Percentiles rank a stretch among this genome's conserved stretches.
These are phyloP conservation scores for Drechslerella stenobrocha DNA, from an alignment of 2,329 filamentous ascomycete species.

Conservation along the genomic window DNA sequence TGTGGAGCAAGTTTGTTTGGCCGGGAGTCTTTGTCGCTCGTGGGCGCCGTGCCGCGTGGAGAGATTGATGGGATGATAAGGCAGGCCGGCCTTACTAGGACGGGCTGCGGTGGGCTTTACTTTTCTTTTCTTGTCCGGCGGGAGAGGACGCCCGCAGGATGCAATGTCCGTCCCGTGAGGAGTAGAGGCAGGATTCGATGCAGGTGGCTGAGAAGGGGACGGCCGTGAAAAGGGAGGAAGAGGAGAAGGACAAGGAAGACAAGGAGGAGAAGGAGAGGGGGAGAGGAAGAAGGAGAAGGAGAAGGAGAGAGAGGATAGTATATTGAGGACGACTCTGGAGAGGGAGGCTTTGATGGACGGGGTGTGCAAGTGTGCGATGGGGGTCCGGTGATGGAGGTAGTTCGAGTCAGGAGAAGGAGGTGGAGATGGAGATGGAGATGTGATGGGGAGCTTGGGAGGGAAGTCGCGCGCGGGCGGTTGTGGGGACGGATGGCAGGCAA, in stretches of 20 bases:
- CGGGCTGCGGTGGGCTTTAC: too few species aligned
- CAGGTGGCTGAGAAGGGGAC: constrained; percentile 24
- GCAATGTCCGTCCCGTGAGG: background rate
- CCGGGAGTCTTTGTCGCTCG: background rate
- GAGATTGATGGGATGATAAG: too few species aligned
- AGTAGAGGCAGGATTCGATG: constrained; percentile 10
- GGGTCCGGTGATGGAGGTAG: constrained; percentile 2
- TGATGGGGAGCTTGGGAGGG: background rate
- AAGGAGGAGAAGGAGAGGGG: background rate
- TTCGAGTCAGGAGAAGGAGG: background rate
- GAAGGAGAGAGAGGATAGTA: background rate
- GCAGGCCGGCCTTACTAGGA: too few species aligned
- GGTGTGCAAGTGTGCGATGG: constrained; percentile 6
- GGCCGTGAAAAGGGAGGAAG: background rate
- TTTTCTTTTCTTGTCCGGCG: too few species aligned
- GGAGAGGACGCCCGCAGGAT: too few species aligned
- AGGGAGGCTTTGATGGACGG: background rate
- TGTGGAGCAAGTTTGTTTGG: background rate
- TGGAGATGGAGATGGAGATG: background rate
- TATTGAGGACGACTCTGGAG: background rate
- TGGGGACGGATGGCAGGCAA: too few species aligned
- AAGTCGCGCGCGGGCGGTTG: background rate
- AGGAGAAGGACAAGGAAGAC: constrained; percentile 4
- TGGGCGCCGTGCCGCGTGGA: too few species aligned
- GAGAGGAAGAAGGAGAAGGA: constrained; percentile 1